Evolutionary conservation across 768 basidiomycete species (phyloP).

Genomic region (Lactarius quietus): DNA sequence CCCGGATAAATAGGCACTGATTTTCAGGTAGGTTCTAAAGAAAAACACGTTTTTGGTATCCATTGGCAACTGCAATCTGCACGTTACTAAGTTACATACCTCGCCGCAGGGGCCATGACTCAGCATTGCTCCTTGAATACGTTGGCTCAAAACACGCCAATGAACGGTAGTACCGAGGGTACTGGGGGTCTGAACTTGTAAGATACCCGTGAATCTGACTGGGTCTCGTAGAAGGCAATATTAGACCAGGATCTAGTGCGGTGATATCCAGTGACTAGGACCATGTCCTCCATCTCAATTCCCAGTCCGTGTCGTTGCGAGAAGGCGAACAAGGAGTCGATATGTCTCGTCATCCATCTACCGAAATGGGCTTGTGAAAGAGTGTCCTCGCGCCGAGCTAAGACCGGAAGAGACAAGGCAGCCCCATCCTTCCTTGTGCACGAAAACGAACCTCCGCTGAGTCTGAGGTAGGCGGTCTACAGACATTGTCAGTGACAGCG

Average conservation of each 20-base stretch:
- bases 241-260: neutral
- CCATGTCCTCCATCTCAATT: neutral
- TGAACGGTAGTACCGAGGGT: neutral
- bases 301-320: neutral
- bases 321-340: neutral
- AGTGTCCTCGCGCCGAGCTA: neutral
- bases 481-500: neutral
- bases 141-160: neutral
- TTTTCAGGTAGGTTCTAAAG: neutral
- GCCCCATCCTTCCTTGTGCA: neutral
- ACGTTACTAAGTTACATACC: neutral
- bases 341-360: neutral
- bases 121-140: neutral
- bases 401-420: neutral
- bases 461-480: neutral
- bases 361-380: neutral
- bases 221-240: neutral
- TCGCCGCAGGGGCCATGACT: neutral
- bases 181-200: neutral
- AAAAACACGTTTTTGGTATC: neutral
- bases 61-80: neutral
- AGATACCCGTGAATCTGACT: neutral
- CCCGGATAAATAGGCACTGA: neutral
- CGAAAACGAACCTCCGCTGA: neutral
- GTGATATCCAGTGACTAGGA: neutral